Conservation (phyloP, 257 asterid species). For the Solanum tacnaense region DNA sequence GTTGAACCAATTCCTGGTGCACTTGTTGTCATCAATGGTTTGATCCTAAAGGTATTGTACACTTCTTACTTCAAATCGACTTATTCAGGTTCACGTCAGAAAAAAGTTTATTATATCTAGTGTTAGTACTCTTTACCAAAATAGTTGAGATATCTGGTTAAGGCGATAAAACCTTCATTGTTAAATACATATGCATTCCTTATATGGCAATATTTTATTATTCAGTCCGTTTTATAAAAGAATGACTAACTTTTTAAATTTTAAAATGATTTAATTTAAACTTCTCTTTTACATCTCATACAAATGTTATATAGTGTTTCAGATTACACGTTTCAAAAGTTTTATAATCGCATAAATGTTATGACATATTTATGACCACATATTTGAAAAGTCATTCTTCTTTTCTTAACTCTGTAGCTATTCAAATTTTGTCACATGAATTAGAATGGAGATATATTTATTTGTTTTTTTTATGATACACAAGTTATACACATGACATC, state of each 20-base stretch:
- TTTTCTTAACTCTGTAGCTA: fast-evolving
- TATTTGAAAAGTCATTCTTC: not conserved
- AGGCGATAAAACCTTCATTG: not conserved
- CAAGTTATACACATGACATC: not conserved
- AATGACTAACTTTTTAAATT: not conserved
- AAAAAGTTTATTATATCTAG: not conserved
- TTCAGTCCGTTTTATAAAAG: not conserved
- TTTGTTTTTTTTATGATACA: not conserved
- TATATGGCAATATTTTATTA: not conserved
- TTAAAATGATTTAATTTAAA: not conserved
- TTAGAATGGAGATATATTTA: not conserved
- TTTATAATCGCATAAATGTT: not conserved
- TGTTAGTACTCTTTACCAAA: not conserved
- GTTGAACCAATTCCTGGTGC: conserved; percentile 2
- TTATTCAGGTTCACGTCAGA: not conserved
- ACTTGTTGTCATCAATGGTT: conserved; percentile 3
- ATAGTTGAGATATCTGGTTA: not conserved
- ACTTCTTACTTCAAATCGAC: not conserved
- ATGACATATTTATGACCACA: not conserved
- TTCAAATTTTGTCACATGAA: not conserved
- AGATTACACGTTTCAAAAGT: not conserved
- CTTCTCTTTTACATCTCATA: not conserved
- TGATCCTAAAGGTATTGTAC: not conserved
- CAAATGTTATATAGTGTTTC: not conserved
- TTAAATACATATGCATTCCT: not conserved